Conservation (phyloP, 2,329 filamentous ascomycete genomes). For the Ophidiomyces ophidiicola region DNA sequence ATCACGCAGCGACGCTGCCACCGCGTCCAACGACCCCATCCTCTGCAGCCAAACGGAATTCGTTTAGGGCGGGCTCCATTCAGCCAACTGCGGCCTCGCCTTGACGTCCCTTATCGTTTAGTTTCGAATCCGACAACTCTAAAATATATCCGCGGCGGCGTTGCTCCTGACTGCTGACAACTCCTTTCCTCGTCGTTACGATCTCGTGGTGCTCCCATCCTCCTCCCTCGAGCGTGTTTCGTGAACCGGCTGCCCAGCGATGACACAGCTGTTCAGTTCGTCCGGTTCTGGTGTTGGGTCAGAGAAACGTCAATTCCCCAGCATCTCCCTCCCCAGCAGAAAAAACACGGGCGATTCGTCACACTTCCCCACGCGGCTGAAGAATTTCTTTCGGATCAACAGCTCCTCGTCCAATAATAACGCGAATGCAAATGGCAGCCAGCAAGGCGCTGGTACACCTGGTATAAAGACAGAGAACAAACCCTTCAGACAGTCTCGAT, state of each 20-base stretch:
- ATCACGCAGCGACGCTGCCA: too few relatives aligned
- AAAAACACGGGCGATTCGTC: slow-evolving; percentile 38
- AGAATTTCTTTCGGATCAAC: slow-evolving; percentile 58
- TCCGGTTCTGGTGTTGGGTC: slow-evolving; percentile 29
- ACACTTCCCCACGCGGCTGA: slow-evolving; percentile 52
- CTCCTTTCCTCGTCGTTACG: background rate
- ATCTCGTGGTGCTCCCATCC: too few relatives aligned
- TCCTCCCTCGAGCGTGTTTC: too few relatives aligned
- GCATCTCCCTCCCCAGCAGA: slow-evolving; percentile 34
- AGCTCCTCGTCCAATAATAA: slow-evolving; percentile 28
- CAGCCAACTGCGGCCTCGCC: too few relatives aligned
- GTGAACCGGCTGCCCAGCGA: slow-evolving; percentile 15
- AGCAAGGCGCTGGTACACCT: slow-evolving; percentile 16
- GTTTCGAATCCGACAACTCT: too few relatives aligned
- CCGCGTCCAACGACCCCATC: too few relatives aligned
- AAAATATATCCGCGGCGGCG: too few relatives aligned
- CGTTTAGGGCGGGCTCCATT: too few relatives aligned
- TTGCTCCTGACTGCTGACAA: too few relatives aligned
- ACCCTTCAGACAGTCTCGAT: slow-evolving; percentile 70
- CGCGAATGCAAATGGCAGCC: slow-evolving; percentile 18
- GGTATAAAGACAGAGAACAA: slow-evolving; percentile 50
- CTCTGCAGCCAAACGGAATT: too few relatives aligned
- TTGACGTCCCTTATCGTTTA: too few relatives aligned
- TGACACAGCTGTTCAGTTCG: slow-evolving; percentile 34
- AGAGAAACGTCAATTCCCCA: slow-evolving; percentile 38